A percentile compares a stretch with the other conserved stretches of the same genome.
phyloP scores from a whole-genome alignment of 176 grass and related monocot genomes.

The Alloteropsis semialata region DNA sequence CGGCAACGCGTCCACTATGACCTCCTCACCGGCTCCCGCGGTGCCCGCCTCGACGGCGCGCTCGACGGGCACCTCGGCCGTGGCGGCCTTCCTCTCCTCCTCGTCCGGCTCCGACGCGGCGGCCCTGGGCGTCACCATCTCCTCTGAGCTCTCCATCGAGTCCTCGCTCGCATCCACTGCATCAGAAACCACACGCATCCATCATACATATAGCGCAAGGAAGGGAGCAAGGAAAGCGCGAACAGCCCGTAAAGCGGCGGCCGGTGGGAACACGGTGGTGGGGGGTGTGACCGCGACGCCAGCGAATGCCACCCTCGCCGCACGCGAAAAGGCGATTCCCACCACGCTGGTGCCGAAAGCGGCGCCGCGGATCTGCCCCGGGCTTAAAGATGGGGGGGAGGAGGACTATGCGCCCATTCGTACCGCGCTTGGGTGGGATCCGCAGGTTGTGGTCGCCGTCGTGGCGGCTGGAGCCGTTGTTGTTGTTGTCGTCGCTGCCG shows the following conservation, averaged over 20 bases:
- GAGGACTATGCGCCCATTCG: constrained; percentile 19
- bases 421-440: constrained; percentile 38
- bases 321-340: constrained; percentile 48
- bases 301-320: constrained; percentile 57
- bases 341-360: constrained; percentile 34
- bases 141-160: constrained; percentile 68
- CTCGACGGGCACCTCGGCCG: constrained; percentile 28
- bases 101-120: constrained; percentile 32
- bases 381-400: constrained; percentile 6
- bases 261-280: constrained; percentile 28
- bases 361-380: constrained; percentile 22
- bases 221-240: constrained; percentile 26
- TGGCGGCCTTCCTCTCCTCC: constrained; percentile 35
- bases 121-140: constrained; percentile 58
- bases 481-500: not conserved
- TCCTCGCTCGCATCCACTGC: constrained; percentile 56
- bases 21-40: constrained; percentile 30
- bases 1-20: constrained; percentile 39
- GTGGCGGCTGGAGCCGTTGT: constrained; percentile 1
- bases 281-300: constrained; percentile 17
- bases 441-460: constrained; percentile 39
- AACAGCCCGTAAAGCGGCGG: constrained; percentile 51
- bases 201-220: constrained; percentile 46
- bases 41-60: constrained; percentile 4
- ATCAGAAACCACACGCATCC: constrained; percentile 34